These are phyloP conservation scores for Filosporella fistucella DNA, from an alignment of 495 filamentous ascomycete genomes.

Conservation along the genomic window DNA sequence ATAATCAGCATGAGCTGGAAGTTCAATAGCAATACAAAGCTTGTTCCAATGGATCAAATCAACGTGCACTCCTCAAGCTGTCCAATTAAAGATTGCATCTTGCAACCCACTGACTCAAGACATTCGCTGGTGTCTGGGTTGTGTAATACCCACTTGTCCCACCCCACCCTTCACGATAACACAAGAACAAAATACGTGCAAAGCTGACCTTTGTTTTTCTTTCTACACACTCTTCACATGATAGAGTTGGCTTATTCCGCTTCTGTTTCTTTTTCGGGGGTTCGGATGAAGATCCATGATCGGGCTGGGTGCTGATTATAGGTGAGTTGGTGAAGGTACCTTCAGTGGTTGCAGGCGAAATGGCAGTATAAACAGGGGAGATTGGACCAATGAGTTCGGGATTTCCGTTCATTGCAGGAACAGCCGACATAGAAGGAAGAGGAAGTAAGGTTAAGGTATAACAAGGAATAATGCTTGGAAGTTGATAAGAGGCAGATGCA, in stretches of 20 bases:
- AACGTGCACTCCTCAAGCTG: no score
- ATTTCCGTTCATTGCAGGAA: background rate
- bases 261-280: conserved; percentile 60
- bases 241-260: conserved; percentile 70
- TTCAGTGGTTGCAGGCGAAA: conserved; percentile 13
- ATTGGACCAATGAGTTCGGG: background rate
- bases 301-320: background rate
- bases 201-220: conserved; percentile 61
- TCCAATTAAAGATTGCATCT: no score
- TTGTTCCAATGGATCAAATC: no score
- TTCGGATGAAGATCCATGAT: conserved; percentile 10
- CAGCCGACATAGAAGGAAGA: no score
- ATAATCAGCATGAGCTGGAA: no score
- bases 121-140: no score
- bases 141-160: no score
- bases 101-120: no score
- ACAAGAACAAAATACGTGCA: background rate
- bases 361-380: conserved; percentile 8
- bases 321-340: conserved; percentile 12
- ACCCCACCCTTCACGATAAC: background rate
- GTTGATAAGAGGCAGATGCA: no score
- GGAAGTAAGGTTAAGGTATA: no score
- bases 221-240: conserved; percentile 68
- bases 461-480: no score
- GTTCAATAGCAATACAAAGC: no score